Conservation (phyloP, 371 early-diverging fungal genomes). For the Mucor racemosus region DNA sequence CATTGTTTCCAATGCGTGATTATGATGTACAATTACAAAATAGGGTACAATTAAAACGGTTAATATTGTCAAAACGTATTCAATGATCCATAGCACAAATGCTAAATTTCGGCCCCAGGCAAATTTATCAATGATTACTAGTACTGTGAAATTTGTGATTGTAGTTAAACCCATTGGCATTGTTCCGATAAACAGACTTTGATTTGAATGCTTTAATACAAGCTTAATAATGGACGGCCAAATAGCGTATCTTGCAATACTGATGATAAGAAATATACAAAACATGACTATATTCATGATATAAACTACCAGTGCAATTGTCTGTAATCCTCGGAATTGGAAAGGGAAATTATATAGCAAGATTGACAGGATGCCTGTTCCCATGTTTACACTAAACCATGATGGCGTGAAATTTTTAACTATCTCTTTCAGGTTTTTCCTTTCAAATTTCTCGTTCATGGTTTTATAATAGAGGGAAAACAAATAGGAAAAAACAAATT, state of each 20-base stretch:
- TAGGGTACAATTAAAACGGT: constrained; percentile 45
- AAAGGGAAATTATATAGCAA: constrained; percentile 48
- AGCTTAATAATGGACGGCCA: constrained; percentile 43
- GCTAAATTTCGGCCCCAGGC: constrained; percentile 44
- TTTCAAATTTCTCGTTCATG: neutral
- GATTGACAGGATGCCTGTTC: constrained; percentile 49
- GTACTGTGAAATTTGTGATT: constrained; percentile 33
- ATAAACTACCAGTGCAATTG: constrained; percentile 44
- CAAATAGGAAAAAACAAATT: neutral
- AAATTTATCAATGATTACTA: constrained; percentile 20
- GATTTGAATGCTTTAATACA: constrained; percentile 46
- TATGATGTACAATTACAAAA: constrained; percentile 39
- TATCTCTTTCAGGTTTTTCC: constrained; percentile 11
- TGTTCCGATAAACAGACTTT: constrained; percentile 51
- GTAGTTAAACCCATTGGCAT: constrained; percentile 58
- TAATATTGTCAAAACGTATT: constrained; percentile 35
- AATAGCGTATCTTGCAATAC: constrained; percentile 29
- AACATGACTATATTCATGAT: constrained; percentile 44
- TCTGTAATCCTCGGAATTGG: constrained; percentile 37
- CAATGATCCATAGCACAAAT: constrained; percentile 46
- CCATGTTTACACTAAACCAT: constrained; percentile 52
- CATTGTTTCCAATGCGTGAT: constrained; percentile 44
- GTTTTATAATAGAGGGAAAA: neutral
- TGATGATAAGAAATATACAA: constrained; percentile 30
- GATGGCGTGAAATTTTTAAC: constrained; percentile 57